Conservation (phyloP, 768 basidiomycete genomes). For the Boletus vinaceobasis region DNA sequence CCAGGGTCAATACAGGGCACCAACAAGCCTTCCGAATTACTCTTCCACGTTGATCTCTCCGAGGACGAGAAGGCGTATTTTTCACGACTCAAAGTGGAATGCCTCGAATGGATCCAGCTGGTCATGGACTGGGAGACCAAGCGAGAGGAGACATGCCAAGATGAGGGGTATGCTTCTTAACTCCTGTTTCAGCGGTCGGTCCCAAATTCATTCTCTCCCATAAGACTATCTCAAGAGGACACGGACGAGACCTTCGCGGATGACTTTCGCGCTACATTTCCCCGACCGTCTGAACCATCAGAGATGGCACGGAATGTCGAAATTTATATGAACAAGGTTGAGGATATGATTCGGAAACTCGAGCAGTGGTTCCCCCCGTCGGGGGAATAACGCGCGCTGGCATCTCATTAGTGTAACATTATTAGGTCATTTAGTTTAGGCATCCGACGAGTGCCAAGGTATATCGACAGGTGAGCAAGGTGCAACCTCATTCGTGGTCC, state of each 20-base stretch:
- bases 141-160: conserved; percentile 8
- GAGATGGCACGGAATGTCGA: conserved; percentile 18
- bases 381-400: background rate
- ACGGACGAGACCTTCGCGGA: conserved; percentile 7
- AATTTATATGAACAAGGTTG: conserved; percentile 25
- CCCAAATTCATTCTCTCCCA: background rate
- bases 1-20: conserved; percentile 21
- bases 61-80: conserved; percentile 22
- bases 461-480: background rate
- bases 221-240: conserved; percentile 15
- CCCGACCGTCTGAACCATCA: conserved; percentile 9
- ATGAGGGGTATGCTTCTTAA: conserved; percentile 5
- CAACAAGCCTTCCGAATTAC: conserved; percentile 14
- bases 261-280: conserved; percentile 27
- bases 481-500: background rate
- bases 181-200: background rate
- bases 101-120: conserved; percentile 15
- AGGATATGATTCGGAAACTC: conserved; percentile 24
- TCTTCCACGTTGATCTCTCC: conserved; percentile 24
- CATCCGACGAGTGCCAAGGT: background rate
- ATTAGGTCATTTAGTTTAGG: background rate
- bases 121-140: conserved; percentile 21
- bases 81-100: conserved; percentile 14
- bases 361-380: conserved; percentile 23
- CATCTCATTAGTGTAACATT: background rate